These are phyloP conservation scores for Bolboschoenoplectus hybrid DNA, from an alignment of 202 grass and related monocot species.

Conservation along the genomic window DNA sequence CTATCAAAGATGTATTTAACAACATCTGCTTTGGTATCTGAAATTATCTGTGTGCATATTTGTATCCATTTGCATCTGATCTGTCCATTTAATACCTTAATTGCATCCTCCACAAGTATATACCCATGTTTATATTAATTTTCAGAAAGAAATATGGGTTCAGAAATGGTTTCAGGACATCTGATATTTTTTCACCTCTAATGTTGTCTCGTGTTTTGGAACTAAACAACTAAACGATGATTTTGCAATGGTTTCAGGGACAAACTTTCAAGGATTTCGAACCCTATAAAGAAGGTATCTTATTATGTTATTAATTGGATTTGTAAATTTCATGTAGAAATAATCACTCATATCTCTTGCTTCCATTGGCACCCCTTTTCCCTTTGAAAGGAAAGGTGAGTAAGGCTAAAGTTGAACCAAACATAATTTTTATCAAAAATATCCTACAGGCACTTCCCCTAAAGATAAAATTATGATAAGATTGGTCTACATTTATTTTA, in stretches of 20 bases:
- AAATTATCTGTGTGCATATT: not conserved
- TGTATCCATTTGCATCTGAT: not conserved
- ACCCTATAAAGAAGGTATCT: constrained; percentile 65
- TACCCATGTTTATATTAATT: not conserved
- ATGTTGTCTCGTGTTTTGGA: constrained; percentile 1
- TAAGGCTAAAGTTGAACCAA: constrained; percentile 2
- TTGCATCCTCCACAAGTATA: not conserved
- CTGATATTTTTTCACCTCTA: not conserved
- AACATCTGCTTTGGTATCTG: not conserved
- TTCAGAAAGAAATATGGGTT: not conserved
- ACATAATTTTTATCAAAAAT: not conserved
- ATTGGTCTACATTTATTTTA: constrained; percentile 31
- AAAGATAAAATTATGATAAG: constrained; percentile 35
- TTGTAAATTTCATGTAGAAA: constrained; percentile 27
- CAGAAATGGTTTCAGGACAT: not conserved
- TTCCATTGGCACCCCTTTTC: not conserved
- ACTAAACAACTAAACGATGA: constrained; percentile 6
- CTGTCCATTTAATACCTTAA: not conserved
- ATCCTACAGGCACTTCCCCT: not conserved
- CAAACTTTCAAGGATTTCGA: constrained; percentile 71
- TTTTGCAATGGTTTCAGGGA: constrained; percentile 63
- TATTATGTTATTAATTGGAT: constrained; percentile 22
- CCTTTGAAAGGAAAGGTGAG: not conserved
- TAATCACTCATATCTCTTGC: not conserved
- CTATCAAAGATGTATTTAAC: not conserved